Evolutionary conservation across 371 early-diverging fungal genomes (phyloP).

Genomic region (Apophysomyces variabilis): DNA sequence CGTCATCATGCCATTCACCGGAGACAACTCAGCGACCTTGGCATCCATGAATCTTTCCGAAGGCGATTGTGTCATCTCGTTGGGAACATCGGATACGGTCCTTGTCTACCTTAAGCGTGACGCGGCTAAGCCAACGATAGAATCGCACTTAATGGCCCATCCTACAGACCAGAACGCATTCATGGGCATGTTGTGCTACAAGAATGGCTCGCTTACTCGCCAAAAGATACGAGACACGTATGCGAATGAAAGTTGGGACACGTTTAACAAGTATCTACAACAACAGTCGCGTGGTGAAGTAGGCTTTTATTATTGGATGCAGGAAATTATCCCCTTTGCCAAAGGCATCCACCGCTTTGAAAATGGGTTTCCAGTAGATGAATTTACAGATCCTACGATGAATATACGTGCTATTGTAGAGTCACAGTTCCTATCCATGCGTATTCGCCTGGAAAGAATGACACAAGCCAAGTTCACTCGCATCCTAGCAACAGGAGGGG

Average conservation of each 20-base stretch:
- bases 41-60: slow-evolving; percentile 63
- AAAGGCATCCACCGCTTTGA: slow-evolving; percentile 72
- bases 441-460: slow-evolving; percentile 49
- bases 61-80: slow-evolving; percentile 70
- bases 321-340: slow-evolving; percentile 81
- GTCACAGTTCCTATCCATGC: slow-evolving; percentile 78
- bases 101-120: slow-evolving; percentile 61
- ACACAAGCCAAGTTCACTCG: slow-evolving; percentile 28
- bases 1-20: slow-evolving; percentile 72
- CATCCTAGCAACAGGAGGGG: slow-evolving; percentile 80
- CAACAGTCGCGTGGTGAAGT: slow-evolving; percentile 27
- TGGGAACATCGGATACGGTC: slow-evolving; percentile 85
- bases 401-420: slow-evolving; percentile 76
- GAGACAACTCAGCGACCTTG: slow-evolving; percentile 84
- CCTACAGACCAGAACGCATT: slow-evolving; percentile 65
- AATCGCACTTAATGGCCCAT: slow-evolving; percentile 74
- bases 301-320: slow-evolving; percentile 76
- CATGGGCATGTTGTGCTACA: slow-evolving; percentile 82
- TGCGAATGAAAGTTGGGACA: slow-evolving; percentile 59
- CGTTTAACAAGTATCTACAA: slow-evolving; percentile 54
- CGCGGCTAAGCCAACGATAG: slow-evolving; percentile 47
- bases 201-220: slow-evolving; percentile 83
- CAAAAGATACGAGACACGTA: slow-evolving; percentile 70
- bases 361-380: slow-evolving; percentile 47
- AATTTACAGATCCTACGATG: slow-evolving; percentile 41